Evolutionary conservation across 2,329 filamentous ascomycete genomes (phyloP).

Genomic region (Fusarium sp.): DNA sequence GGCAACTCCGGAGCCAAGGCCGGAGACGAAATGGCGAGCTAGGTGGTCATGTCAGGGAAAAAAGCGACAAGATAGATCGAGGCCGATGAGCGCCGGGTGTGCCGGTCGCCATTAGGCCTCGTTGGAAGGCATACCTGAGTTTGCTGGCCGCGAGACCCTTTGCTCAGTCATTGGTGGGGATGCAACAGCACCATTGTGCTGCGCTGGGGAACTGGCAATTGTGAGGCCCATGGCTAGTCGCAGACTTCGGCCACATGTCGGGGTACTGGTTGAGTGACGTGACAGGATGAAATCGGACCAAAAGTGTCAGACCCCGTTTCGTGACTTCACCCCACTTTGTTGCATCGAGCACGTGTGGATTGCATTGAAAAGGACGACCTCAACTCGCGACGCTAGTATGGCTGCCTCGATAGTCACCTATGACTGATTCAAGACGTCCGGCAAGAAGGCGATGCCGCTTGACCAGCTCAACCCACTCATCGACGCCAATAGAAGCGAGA

Average conservation of each 20-base stretch:
- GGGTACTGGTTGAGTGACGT: constrained; percentile 33
- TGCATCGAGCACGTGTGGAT: constrained; percentile 36
- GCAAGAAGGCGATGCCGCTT: constrained; percentile 88
- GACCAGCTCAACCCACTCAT: constrained; percentile 89
- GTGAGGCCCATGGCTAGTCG: constrained; percentile 40
- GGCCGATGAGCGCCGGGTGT: constrained; percentile 2
- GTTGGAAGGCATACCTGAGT: constrained; percentile 39
- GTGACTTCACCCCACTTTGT: constrained; percentile 32
- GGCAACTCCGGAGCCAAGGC: constrained; percentile 85
- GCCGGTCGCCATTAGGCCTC: constrained; percentile 2
- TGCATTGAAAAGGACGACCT: constrained; percentile 17
- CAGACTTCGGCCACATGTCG: constrained; percentile 33
- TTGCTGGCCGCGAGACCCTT: constrained; percentile 34
- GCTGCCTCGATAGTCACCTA: constrained; percentile 59
- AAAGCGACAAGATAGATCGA: background rate
- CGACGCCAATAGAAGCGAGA: constrained; percentile 68
- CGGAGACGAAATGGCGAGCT: constrained; percentile 90
- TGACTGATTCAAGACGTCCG: constrained; percentile 77
- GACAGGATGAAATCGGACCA: constrained; percentile 34
- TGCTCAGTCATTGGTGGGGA: constrained; percentile 29
- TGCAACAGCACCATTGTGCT: constrained; percentile 32
- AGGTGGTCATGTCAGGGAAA: constrained; percentile 34
- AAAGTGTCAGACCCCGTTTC: constrained; percentile 31
- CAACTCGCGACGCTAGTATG: constrained; percentile 14
- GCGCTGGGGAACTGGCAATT: constrained; percentile 35